Base-by-base conservation (phyloP, 768 basidiomycete species). In the Pleurotus tuoliensis region DNA sequence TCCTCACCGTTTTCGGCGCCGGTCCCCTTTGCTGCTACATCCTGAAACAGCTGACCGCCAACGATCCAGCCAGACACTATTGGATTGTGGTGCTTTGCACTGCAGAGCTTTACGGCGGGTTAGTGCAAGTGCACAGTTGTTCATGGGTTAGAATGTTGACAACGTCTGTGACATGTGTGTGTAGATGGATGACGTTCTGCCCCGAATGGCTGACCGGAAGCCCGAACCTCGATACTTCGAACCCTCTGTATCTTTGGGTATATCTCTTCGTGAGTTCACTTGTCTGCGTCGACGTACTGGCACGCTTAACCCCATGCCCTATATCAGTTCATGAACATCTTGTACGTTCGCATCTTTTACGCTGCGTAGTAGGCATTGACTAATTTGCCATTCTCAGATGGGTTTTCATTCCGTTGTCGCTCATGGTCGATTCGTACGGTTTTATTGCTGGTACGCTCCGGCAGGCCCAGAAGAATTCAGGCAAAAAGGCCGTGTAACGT, bases 131-230 rank as follows among this genome's bases (percentile, higher is more conserved):
- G 30, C 8, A 2, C 30, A 9, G 30, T 34, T 34, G 30, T 34
- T 34, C 30, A 9, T 9, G 4, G 11, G 1, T 34, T 34, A 34
- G 30, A 34, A 34, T 34, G 30, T 34, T 11, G 30, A 34, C 30
- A 34, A 30, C 30, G 30, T 30, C 9, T 2, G 1, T 9, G 30
- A 11, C 24, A 5, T 5, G 30, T 9, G 7, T 34, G 11, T 44
- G 34, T 58, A 86, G 85, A 27, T 92, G 85, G 85, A 92, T 93
- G 91, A 93, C 90, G 2, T 93, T 93, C 71, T 86, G 84, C 64
- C 91, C 91, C 0, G 91, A 92, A 70, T 92, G 90, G 90, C 72
- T 93, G 47, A 84, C 80, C 1, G 89, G 88, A 16, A 88, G 82
- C 63, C 82, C 84, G 0, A 88, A 79, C 66, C 70, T 93, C 53